Conservation (phyloP, 2,329 filamentous ascomycete genomes). For the Didymella segeticola region DNA sequence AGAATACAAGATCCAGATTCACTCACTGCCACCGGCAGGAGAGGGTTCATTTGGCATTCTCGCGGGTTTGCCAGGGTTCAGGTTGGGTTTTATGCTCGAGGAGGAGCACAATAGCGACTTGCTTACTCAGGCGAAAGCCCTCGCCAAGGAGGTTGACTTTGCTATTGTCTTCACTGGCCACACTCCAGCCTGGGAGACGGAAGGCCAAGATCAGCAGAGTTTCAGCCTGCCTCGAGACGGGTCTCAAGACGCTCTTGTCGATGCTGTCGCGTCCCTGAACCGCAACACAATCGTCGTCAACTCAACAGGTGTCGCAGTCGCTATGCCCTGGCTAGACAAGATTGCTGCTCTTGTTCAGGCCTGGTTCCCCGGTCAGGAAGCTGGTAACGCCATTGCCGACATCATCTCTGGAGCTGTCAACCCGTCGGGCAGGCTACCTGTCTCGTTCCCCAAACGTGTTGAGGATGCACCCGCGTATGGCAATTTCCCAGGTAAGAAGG, state of each 20-base stretch:
- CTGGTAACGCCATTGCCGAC: conserved; percentile 52
- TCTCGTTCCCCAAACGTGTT: conserved; percentile 48
- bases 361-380: conserved; percentile 53
- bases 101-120: conserved; percentile 41
- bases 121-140: conserved; percentile 29
- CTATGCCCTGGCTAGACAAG: conserved; percentile 69
- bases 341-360: conserved; percentile 50
- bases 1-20: conserved; percentile 64
- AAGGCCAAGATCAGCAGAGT: conserved; percentile 68
- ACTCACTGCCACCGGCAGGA: conserved; percentile 64
- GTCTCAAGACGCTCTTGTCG: conserved; percentile 69
- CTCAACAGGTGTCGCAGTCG: conserved; percentile 77
- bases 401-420: conserved; percentile 50
- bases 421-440: conserved; percentile 49
- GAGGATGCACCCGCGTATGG: conserved; percentile 47
- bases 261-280: conserved; percentile 70
- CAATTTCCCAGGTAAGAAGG: conserved; percentile 50
- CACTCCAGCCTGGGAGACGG: conserved; percentile 51
- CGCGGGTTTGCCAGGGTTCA: conserved; percentile 40
- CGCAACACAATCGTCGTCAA: conserved; percentile 74
- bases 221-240: conserved; percentile 61
- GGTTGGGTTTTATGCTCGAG: conserved; percentile 44
- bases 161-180: conserved; percentile 46
- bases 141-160: conserved; percentile 38
- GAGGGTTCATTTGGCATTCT: conserved; percentile 54